Evolutionary conservation across 495 filamentous ascomycete species (phyloP).

Genomic region (Penicillium daleae): DNA sequence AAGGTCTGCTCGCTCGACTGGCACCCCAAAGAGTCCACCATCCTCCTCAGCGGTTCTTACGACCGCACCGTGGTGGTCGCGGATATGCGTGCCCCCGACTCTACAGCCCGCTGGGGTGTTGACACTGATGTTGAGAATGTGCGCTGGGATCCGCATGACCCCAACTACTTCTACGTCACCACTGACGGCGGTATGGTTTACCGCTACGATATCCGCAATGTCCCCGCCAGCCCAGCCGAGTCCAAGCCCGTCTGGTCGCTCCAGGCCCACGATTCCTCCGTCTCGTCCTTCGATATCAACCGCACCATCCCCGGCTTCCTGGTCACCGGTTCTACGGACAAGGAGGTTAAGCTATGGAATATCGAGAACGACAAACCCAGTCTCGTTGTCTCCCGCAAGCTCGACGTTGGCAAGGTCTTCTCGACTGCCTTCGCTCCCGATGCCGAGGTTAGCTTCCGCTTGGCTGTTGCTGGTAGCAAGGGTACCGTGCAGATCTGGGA

Average conservation of each 20-base stretch:
- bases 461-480: conserved; percentile 94
- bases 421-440: conserved; percentile 89
- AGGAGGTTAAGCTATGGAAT: conserved; percentile 96
- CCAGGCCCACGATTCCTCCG: conserved; percentile 90
- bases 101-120: conserved; percentile 83
- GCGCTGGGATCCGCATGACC: conserved; percentile 89
- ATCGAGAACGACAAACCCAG: conserved; percentile 72
- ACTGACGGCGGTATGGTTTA: conserved; percentile 91
- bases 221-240: conserved; percentile 66
- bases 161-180: conserved; percentile 90
- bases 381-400: conserved; percentile 88
- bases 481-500: conserved; percentile 95
- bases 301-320: conserved; percentile 86
- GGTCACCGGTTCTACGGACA: conserved; percentile 89
- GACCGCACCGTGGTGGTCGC: conserved; percentile 89
- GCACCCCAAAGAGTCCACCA: conserved; percentile 84
- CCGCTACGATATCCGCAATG: conserved; percentile 76
- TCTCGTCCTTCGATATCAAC: conserved; percentile 97
- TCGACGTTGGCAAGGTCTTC: conserved; percentile 95
- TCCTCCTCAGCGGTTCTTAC: conserved; percentile 90
- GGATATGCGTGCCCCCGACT: conserved; percentile 90
- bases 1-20: conserved; percentile 96
- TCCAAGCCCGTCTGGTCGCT: conserved; percentile 90
- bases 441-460: conserved; percentile 81
- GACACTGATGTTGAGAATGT: conserved; percentile 94